phyloP scores from a whole-genome alignment of 106 monocot genomes.

The Amphibolis antarctica region DNA sequence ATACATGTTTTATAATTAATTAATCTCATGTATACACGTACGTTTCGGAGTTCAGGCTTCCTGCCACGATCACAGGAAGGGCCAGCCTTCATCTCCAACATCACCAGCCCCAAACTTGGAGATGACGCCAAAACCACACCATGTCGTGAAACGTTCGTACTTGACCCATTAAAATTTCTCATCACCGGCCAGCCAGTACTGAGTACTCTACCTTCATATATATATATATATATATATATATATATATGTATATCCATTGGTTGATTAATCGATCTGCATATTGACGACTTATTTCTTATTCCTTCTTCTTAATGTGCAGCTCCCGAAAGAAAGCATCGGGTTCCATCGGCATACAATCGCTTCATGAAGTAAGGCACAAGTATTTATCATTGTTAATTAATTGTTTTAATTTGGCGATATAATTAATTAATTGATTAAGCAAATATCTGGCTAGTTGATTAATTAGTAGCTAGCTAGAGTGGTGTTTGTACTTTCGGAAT shows the following conservation, averaged over 20 bases:
- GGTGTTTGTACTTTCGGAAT: too few relatives aligned
- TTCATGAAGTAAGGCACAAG: conserved; percentile 85
- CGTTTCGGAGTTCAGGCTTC: conserved; percentile 26
- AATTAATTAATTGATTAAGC: neutral
- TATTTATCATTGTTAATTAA: too few relatives aligned
- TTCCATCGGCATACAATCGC: conserved; percentile 93
- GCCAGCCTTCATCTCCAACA: conserved; percentile 18
- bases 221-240: too few relatives aligned
- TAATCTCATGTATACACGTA: too few relatives aligned
- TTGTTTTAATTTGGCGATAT: neutral
- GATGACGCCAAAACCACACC: conserved; percentile 24
- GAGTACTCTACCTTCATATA: too few relatives aligned
- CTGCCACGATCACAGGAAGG: conserved; percentile 37
- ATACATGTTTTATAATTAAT: too few relatives aligned
- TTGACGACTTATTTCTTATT: too few relatives aligned
- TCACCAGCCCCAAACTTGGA: conserved; percentile 24
- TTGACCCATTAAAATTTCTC: too few relatives aligned
- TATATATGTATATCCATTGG: too few relatives aligned
- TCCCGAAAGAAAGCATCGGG: conserved; percentile 89
- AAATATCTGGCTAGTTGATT: neutral
- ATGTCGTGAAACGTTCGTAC: conserved; percentile 52
- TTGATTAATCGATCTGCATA: too few relatives aligned
- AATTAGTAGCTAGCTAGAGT: too few relatives aligned
- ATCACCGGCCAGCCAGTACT: too few relatives aligned
- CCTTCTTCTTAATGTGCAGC: conserved; percentile 31